Evolutionary conservation across 2,329 filamentous ascomycete species (phyloP).

Genomic region (Coniochaeta sp.): DNA sequence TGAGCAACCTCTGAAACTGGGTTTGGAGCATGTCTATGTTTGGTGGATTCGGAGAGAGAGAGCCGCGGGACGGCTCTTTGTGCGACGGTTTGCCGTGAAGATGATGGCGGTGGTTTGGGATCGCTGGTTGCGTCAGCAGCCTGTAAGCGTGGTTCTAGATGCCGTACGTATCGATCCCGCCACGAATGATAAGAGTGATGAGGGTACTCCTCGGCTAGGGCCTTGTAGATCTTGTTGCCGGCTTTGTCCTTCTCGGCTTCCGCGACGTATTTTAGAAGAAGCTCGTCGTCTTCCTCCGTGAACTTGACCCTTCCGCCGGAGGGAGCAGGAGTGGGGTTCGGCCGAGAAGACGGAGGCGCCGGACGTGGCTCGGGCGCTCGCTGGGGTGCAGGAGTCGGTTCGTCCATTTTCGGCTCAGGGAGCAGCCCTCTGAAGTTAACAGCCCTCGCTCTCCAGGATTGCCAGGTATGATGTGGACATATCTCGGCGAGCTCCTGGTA

Average conservation of each 20-base stretch:
- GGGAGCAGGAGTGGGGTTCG: not conserved
- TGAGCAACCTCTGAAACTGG: not conserved
- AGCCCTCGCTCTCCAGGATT: slow-evolving; percentile 22
- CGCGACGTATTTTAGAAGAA: slow-evolving; percentile 3
- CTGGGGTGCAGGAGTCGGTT: not conserved
- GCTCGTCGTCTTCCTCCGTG: slow-evolving; percentile 36
- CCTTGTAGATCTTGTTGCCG: slow-evolving; percentile 20
- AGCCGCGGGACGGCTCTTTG: not conserved
- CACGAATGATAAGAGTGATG: slow-evolving; percentile 19
- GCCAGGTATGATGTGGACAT: slow-evolving; percentile 21
- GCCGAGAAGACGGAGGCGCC: not conserved
- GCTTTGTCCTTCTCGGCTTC: not conserved
- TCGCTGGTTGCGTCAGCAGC: not conserved
- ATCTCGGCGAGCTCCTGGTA: slow-evolving; percentile 26
- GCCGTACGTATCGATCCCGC: slow-evolving; percentile 15
- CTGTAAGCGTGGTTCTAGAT: slow-evolving; percentile 5
- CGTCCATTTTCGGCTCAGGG: not conserved
- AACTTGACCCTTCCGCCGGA: not conserved
- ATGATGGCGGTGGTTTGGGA: not conserved
- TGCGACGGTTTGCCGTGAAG: not conserved
- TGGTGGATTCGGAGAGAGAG: not conserved
- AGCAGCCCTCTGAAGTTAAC: not conserved
- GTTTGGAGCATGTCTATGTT: not conserved
- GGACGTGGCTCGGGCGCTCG: not conserved
- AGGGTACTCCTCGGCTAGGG: slow-evolving; percentile 9